Conservation (phyloP, 768 basidiomycete species). For the Boletus speciosus region DNA sequence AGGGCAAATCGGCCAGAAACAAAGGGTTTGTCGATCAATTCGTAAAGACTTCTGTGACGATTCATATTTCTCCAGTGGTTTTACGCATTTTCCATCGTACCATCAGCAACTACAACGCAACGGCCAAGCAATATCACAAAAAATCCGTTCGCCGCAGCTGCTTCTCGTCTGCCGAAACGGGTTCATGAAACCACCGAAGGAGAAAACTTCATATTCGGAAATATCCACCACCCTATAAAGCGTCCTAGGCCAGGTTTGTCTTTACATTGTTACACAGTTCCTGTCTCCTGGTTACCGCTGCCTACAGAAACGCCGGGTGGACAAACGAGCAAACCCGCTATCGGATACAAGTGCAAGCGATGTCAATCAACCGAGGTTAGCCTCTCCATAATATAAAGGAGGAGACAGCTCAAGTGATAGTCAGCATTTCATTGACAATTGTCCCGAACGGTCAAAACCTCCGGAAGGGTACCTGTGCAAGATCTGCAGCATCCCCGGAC, state of each 20-base stretch:
- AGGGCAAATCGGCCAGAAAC: constrained; percentile 65
- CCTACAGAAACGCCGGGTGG: constrained; percentile 27
- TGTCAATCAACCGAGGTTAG: constrained; percentile 74
- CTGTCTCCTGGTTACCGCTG: background rate
- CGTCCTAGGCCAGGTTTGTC: constrained; percentile 52
- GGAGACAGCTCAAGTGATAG: constrained; percentile 1
- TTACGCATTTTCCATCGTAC: constrained; percentile 88
- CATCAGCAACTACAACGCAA: constrained; percentile 41
- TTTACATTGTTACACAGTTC: background rate
- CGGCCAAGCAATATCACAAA: constrained; percentile 61
- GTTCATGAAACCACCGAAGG: constrained; percentile 42
- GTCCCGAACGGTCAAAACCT: constrained; percentile 71
- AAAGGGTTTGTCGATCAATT: constrained; percentile 57
- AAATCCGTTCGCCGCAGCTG: constrained; percentile 61
- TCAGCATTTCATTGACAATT: constrained; percentile 75
- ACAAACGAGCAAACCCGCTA: constrained; percentile 56
- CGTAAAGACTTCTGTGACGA: constrained; percentile 1
- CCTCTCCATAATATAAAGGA: background rate
- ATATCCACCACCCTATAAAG: constrained; percentile 54
- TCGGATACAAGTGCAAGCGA: constrained; percentile 72
- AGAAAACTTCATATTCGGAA: constrained; percentile 70
- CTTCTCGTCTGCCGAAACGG: constrained; percentile 48
- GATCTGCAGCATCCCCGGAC: constrained; percentile 81
- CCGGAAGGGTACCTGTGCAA: constrained; percentile 86
- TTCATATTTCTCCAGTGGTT: constrained; percentile 67